Base-by-base conservation (phyloP, 78 protist genomes). In the Neovahlkampfia damariscottae region DNA sequence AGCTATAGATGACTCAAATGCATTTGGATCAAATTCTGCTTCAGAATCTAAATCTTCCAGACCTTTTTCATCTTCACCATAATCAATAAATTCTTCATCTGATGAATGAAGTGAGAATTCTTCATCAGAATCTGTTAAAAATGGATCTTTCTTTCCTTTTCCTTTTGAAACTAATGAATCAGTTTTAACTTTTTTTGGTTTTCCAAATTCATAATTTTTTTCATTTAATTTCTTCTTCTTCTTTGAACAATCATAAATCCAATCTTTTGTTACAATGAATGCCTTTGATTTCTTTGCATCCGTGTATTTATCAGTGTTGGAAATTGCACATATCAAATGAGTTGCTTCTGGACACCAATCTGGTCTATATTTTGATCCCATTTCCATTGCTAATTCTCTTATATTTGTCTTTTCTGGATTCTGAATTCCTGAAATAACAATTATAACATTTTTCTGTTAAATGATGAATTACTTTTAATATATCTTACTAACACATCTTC, bases 401-500 rank as follows among this genome's bases (percentile, higher is more conserved):
- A 50, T 50, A n/a, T 50, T 19, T 50, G 62, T 19, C 19, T 19
- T 50, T 19, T 50, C 62, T 50, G 62, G 62, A 19, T 50, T 50
- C 62, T 50, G 62, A n/a, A 50, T 50, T 50, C 62, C 62, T 50
- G 62, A 50, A n/a, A 50, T 50, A 19, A 50, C 62, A 50, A 50
- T 50, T 50, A 50, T 19, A 50, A 50, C 62, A n/a, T 19, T 19
- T 19, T 50, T 50, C 19, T n/a, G 62, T 50, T n/a, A n/a, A n/a
- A n/a, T n/a, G n/a, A n/a, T n/a, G n/a, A n/a, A n/a, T n/a, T n/a
- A n/a, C n/a, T n/a, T n/a, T n/a, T n/a, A n/a, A n/a, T n/a, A n/a
- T n/a, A n/a, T n/a, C n/a, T n/a, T n/a, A n/a, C n/a, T n/a, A n/a
- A n/a, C n/a, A n/a, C n/a, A n/a, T n/a, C n/a, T n/a, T n/a, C n/a